These are phyloP conservation scores for Penicillium sp. DNA, from an alignment of 2,329 filamentous ascomycete species.

Conservation along the genomic window DNA sequence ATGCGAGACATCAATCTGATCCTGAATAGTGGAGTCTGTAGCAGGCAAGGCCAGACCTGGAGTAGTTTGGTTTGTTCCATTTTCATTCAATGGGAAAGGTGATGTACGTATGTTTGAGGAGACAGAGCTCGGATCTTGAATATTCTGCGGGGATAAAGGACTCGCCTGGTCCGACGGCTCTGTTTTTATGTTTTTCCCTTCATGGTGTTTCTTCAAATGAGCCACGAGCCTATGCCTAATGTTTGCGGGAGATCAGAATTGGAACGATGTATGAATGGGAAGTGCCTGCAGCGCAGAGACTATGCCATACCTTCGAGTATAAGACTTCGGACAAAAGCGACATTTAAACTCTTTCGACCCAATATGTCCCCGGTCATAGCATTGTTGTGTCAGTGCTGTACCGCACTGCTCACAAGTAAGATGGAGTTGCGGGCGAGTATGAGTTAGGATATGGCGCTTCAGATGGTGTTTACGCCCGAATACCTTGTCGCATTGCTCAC, in stretches of 20 bases:
- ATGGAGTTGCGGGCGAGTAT: constrained; percentile 1
- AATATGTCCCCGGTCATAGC: constrained; percentile 2
- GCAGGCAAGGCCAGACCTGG: background rate
- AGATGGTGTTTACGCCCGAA: constrained; percentile 7
- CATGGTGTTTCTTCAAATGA: background rate
- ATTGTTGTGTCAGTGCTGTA: background rate
- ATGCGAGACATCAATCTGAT: background rate
- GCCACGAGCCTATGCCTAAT: background rate
- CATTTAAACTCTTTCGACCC: constrained; percentile 2
- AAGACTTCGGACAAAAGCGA: constrained; percentile 1
- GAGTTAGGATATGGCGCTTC: constrained; percentile 6
- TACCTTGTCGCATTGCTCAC: constrained; percentile 7
- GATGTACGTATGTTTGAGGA: background rate
- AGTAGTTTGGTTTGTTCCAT: background rate
- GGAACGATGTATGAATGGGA: background rate
- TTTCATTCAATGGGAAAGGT: background rate
- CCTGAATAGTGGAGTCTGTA: background rate
- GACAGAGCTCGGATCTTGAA: background rate
- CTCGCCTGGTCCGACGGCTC: background rate
- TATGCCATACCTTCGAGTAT: constrained; percentile 2
- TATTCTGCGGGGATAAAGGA: background rate
- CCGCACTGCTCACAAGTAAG: constrained; percentile 4
- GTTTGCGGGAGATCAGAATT: background rate
- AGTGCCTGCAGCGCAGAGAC: background rate
- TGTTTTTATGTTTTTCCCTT: background rate